Evolutionary conservation across 1,284 basidiomycete genomes (phyloP), one percentile per base, ranked within the genome.

Genomic region (Naganishia cerealis): DNA sequence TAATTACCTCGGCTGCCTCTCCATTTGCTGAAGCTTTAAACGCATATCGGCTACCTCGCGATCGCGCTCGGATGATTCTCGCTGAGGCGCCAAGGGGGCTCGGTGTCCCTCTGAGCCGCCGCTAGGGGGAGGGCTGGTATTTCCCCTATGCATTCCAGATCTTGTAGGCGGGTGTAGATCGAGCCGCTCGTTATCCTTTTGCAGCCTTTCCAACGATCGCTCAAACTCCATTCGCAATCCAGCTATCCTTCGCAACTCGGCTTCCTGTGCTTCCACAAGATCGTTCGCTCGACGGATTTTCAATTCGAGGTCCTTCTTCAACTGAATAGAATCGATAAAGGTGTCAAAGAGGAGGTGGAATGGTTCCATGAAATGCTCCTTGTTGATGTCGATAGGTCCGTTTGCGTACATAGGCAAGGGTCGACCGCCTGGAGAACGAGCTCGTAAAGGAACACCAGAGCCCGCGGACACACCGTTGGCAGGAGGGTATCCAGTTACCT

Each of bases 301-400:
- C 16, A 62, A 56, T 18, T 57, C 57, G 18, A 71, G 46, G 26
- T 71, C 70, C 7, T 39, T 26, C 43, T 65, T 55, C 6, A 71
- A 57, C 36, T 71, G 70, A 46, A 50, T 68, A n/a, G 70, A 65
- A 40, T 71, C 70, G 16, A 71, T 53, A 15, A 71, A 54, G 4
- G 70, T 63, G 50, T 71, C 70, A 54, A 66, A 71, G 24, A 71
- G 65, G 16, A 65, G 56, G 57, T 67, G 42, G 53, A 71, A 71
- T 10, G 62, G 70, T 12, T 57, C 57, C 67, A 71, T 68, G 39
- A 71, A 71, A 38, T 63, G 61, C 18, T 38, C 63, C 43, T 42
- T 69, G 55, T 65, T 57, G 62, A 65, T 56, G 24, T 52, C 67
- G 54, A 58, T 39, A 16, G 55, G 24, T 10, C 21, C 38, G 8